A percentile compares a stretch with the other conserved stretches of the same genome.
phyloP scores from a whole-genome alignment of 202 grass and related monocot species.

The Musa balbisiana region DNA sequence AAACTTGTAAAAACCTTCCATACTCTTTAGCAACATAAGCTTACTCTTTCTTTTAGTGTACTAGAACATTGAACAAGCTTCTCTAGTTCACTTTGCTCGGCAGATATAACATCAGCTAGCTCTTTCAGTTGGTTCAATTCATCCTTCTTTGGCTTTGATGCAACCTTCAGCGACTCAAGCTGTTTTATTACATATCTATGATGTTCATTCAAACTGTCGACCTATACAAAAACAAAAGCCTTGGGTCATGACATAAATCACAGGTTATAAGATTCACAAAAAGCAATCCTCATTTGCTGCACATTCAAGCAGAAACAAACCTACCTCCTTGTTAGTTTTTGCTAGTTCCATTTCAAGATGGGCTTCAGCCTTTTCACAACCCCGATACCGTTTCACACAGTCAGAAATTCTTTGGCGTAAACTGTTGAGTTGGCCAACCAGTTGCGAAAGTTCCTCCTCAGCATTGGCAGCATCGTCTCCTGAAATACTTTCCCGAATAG shows the following conservation, averaged over 20 bases:
- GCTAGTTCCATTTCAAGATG: conserved; percentile 66
- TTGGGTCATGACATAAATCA: neutral
- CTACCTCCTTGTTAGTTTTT: conserved; percentile 77
- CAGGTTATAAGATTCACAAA: neutral
- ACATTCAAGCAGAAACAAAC: conserved; percentile 15
- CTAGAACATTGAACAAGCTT: conserved; percentile 67
- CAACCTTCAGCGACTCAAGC: conserved; percentile 59
- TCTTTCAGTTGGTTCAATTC: conserved; percentile 57
- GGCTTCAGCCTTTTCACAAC: conserved; percentile 53
- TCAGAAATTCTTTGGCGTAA: conserved; percentile 53
- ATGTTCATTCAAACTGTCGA: conserved; percentile 73
- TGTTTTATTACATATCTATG: conserved; percentile 65
- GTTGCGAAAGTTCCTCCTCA: conserved; percentile 55
- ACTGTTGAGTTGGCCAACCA: conserved; percentile 48
- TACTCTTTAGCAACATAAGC: conserved; percentile 17
- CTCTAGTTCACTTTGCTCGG: conserved; percentile 55
- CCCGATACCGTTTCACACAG: conserved; percentile 41
- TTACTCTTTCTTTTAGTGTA: conserved; percentile 79
- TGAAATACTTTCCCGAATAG: conserved; percentile 57
- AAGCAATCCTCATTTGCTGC: neutral
- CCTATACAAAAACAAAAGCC: conserved; percentile 32
- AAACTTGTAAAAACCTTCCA: neutral
- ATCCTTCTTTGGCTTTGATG: conserved; percentile 59
- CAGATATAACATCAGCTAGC: conserved; percentile 49
- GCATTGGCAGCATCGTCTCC: conserved; percentile 53